phyloP scores from a whole-genome alignment of 352 stramenopile species.

The Pythium brachiatum region DNA sequence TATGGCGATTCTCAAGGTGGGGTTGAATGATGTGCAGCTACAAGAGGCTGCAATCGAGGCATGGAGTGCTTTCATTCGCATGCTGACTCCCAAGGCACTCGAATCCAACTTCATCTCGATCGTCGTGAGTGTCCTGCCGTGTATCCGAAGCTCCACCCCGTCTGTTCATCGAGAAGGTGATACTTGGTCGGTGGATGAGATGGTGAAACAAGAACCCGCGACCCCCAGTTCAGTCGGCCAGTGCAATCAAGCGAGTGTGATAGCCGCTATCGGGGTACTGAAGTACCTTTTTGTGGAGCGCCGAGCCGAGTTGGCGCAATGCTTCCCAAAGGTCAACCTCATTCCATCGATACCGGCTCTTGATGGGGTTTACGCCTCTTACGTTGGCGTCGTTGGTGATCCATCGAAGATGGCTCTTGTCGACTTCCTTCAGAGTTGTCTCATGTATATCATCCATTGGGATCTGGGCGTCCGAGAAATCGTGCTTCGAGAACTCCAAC shows the following conservation, averaged over 20 bases:
- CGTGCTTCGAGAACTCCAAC: constrained; percentile 65
- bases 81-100: constrained; percentile 78
- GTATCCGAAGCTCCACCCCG: constrained; percentile 29
- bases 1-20: constrained; percentile 87
- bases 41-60: constrained; percentile 60
- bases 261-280: constrained; percentile 14
- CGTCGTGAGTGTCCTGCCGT: constrained; percentile 83
- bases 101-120: constrained; percentile 86
- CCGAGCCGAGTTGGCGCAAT: constrained; percentile 46
- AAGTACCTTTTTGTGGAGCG: constrained; percentile 79
- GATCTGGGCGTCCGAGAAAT: constrained; percentile 78
- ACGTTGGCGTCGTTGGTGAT: constrained; percentile 64
- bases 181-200: neutral
- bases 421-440: constrained; percentile 56
- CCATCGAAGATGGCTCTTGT: constrained; percentile 21
- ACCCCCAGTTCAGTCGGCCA: neutral
- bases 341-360: constrained; percentile 67
- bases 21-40: constrained; percentile 51
- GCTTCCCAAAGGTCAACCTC: constrained; percentile 68
- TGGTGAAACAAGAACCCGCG: constrained; percentile 4
- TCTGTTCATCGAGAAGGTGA: neutral
- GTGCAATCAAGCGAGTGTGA: neutral
- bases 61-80: constrained; percentile 77
- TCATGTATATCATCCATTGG: constrained; percentile 73
- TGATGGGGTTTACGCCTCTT: constrained; percentile 53